These are phyloP conservation scores for Mycogone perniciosa DNA, from an alignment of 2,329 filamentous ascomycete genomes.

Conservation along the genomic window DNA sequence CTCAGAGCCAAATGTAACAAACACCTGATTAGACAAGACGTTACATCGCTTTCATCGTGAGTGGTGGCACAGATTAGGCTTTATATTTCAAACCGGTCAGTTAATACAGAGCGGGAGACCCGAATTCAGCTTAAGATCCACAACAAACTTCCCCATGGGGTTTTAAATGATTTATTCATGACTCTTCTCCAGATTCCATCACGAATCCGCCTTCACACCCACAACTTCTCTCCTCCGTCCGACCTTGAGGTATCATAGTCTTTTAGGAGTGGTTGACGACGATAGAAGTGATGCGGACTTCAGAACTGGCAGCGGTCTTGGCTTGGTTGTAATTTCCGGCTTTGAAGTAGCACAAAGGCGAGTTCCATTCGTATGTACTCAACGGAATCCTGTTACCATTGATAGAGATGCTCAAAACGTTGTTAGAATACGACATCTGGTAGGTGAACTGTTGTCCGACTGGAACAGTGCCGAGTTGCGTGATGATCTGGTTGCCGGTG, in stretches of 20 bases:
- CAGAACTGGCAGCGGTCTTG: slow-evolving; percentile 16
- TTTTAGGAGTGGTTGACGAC: slow-evolving; percentile 21
- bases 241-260: background rate
- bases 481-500: slow-evolving; percentile 26
- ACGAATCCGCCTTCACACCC: background rate
- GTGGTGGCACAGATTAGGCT: no score
- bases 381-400: slow-evolving; percentile 23
- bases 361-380: slow-evolving; percentile 23
- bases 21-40: no score
- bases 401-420: slow-evolving; percentile 26
- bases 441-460: slow-evolving; percentile 31
- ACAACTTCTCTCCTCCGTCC: background rate
- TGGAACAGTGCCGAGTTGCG: slow-evolving; percentile 26
- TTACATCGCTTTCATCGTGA: no score
- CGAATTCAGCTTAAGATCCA: no score
- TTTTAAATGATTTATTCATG: no score
- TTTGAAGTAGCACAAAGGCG: slow-evolving; percentile 32
- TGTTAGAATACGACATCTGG: slow-evolving; percentile 30
- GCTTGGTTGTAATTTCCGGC: slow-evolving; percentile 33
- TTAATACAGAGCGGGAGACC: no score
- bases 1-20: no score
- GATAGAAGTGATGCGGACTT: slow-evolving; percentile 21
- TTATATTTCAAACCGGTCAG: no score
- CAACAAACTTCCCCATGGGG: no score
- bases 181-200: background rate